Percentiles rank a stretch among this genome's conserved stretches.
These are phyloP conservation scores for Polysphondylium violaceum DNA, from an alignment of 78 protist species.

Conservation along the genomic window DNA sequence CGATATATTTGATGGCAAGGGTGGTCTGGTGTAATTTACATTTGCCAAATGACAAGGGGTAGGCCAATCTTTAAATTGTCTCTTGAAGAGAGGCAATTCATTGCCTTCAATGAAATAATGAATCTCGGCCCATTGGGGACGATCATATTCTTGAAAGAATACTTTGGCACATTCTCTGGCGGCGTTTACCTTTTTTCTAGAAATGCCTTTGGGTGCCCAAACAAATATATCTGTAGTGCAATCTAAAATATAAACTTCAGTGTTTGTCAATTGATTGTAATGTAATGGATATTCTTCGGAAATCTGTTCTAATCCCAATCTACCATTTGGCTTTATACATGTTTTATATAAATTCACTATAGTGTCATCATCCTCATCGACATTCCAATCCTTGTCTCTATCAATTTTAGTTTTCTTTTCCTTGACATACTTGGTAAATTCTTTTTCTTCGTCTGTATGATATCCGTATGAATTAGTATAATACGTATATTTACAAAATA, in stretches of 20 bases:
- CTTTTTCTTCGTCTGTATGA: conserved; percentile 3
- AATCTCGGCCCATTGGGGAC: conserved; percentile 58
- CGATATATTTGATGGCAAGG: conserved; percentile 5
- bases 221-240: conserved; percentile 69
- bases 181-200: conserved; percentile 10
- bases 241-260: conserved; percentile 47
- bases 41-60: background rate
- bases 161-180: conserved; percentile 54
- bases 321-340: conserved; percentile 9
- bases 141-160: conserved; percentile 46
- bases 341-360: conserved; percentile 66
- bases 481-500: no score
- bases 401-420: conserved; percentile 39
- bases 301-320: conserved; percentile 32
- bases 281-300: conserved; percentile 49
- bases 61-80: conserved; percentile 51
- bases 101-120: background rate
- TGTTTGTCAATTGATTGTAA: background rate
- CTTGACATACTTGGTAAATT: conserved; percentile 25
- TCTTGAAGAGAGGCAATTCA: conserved; percentile 47
- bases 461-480: background rate
- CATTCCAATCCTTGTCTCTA: conserved; percentile 31
- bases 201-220: conserved; percentile 8
- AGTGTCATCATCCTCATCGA: conserved; percentile 29
- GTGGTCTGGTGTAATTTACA: background rate